These are phyloP conservation scores for Aspergillus wentii DNA, from an alignment of 495 filamentous ascomycete genomes.

Conservation along the genomic window DNA sequence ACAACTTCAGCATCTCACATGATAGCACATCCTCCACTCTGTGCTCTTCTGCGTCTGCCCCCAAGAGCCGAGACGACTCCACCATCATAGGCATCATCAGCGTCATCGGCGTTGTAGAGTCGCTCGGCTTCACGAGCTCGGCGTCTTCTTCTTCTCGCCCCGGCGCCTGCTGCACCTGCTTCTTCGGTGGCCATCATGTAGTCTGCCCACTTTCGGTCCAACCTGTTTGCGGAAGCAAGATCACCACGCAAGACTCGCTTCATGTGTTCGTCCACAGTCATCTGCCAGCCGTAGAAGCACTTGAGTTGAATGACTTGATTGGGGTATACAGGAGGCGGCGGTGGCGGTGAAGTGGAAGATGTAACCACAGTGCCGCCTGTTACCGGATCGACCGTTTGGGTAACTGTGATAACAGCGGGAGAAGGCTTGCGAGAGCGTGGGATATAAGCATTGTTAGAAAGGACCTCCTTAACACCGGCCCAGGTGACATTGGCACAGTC, in stretches of 20 bases:
- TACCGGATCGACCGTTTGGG: constrained; percentile 24
- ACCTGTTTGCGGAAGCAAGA: constrained; percentile 57
- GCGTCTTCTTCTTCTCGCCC: constrained; percentile 61
- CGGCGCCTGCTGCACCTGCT: constrained; percentile 63
- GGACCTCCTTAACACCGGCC: constrained; percentile 82
- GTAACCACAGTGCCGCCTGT: constrained; percentile 24
- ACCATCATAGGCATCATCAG: constrained; percentile 41
- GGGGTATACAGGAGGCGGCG: constrained; percentile 43
- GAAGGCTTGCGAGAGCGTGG: constrained; percentile 30
- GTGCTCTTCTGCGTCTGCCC: constrained; percentile 44
- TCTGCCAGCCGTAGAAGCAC: constrained; percentile 93
- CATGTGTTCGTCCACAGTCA: constrained; percentile 87
- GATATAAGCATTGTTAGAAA: constrained; percentile 75
- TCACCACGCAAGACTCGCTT: constrained; percentile 77
- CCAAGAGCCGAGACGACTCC: constrained; percentile 19
- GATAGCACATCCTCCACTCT: constrained; percentile 50
- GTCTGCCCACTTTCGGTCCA: constrained; percentile 90
- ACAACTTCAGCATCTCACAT: too few species aligned
- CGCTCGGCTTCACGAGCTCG: constrained; percentile 72
- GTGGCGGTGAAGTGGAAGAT: constrained; percentile 30
- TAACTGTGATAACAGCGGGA: constrained; percentile 21
- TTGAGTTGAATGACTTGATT: constrained; percentile 78
- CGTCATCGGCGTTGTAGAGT: constrained; percentile 69
- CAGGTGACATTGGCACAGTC: constrained; percentile 89
- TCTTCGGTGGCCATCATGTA: constrained; percentile 92